Percentiles rank a stretch among this genome's conserved stretches.
Evolutionary conservation across 1,284 basidiomycete species (phyloP).

Genomic region (Vanrija pseudolonga): DNA sequence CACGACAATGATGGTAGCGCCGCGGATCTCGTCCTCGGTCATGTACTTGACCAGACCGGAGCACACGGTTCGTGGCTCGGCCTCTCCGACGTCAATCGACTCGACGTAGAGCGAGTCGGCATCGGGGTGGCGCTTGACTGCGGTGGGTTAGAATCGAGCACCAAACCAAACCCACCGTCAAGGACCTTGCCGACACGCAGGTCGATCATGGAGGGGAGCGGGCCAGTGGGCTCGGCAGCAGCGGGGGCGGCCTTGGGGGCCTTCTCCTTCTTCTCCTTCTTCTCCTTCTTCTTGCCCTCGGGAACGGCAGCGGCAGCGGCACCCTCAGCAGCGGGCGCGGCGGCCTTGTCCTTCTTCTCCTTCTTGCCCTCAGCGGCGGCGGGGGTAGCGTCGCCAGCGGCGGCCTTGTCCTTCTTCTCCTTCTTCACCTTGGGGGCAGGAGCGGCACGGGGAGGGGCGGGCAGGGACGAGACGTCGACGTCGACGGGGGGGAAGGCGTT

Average conservation of each 20-base stretch:
- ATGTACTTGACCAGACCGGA: conserved; percentile 93
- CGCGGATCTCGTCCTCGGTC: conserved; percentile 86
- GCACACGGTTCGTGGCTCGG: conserved; percentile 86
- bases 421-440: conserved; percentile 70
- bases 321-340: conserved; percentile 26
- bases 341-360: conserved; percentile 34
- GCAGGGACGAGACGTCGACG: conserved; percentile 72
- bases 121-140: conserved; percentile 90
- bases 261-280: conserved; percentile 55
- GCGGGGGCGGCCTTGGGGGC: conserved; percentile 38
- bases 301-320: conserved; percentile 9
- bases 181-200: conserved; percentile 85
- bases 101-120: conserved; percentile 89
- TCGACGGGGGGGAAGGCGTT: conserved; percentile 58
- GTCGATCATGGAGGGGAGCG: conserved; percentile 89
- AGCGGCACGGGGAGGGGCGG: conserved; percentile 65
- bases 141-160: neutral
- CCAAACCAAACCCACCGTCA: conserved; percentile 60
- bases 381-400: conserved; percentile 30
- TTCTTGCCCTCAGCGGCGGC: conserved; percentile 35
- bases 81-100: conserved; percentile 88
- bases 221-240: conserved; percentile 64
- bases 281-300: conserved; percentile 52
- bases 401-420: conserved; percentile 55
- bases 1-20: conserved; percentile 78